Evolutionary conservation across 2,329 filamentous ascomycete genomes (phyloP), one percentile per base, ranked within the genome.

Genomic region (Aspergillus alliaceus): DNA sequence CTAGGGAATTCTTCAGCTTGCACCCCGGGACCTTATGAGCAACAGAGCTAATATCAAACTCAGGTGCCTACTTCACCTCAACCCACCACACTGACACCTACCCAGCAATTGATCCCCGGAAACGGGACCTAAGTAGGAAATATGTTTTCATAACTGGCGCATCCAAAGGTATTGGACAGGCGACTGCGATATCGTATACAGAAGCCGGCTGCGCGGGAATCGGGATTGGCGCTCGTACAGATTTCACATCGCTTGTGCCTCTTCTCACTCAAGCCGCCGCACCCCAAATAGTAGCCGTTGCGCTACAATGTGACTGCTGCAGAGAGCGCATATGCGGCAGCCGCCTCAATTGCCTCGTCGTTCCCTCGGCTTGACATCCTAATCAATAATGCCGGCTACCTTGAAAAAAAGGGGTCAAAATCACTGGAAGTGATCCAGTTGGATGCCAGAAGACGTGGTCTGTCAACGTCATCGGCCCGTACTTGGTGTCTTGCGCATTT

Each of bases 401-500:
- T 75, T 2, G 70, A 70, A 2, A 62, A 46, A 4, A 58, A n/a
- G n/a, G 25, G 25, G 4, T 49, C 0, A 66, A 68, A 0, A 54
- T 80, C 5, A 57, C 57, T 4, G 73, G 78, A 1, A 64, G 68
- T 1, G 69, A 79, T 20, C 71, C 74, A 5, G 61, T 62, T 5
- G 66, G 68, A 3, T 80, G 73, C 72, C 79, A 75, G 75, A 67
- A 73, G 20, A 75, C 74, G 0, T 79, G 75, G 66, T 75, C 80
- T 47, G 72, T 82, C 39, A 85, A 84, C 62, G 44, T 84, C 12
- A 73, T 75, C 18, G 83, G 82, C 0, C 66, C 75, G 0, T 83
- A 79, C 61, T 69, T 82, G 2, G 64, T 79, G 11, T 69, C 75
- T 5, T 74, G 77, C n/a, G 72, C 76, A 0, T 80, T 83, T 40